phyloP scores from a whole-genome alignment of 176 grass and related monocot genomes.

The Hyparrhenia diplandra region DNA sequence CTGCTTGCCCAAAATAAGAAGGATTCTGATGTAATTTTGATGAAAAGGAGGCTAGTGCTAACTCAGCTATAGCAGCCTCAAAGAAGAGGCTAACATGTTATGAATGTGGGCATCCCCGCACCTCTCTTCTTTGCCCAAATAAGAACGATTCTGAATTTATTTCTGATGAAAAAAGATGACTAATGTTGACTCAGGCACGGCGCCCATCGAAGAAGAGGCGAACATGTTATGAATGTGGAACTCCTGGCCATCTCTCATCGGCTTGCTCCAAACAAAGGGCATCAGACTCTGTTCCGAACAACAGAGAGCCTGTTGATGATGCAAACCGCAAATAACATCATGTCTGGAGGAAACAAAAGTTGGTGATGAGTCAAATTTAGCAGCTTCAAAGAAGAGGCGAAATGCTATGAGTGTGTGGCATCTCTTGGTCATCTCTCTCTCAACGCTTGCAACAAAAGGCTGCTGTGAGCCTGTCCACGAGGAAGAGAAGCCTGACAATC shows the following conservation, averaged over 20 bases:
- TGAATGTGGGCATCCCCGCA: constrained; percentile 51
- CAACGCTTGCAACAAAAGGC: constrained; percentile 52
- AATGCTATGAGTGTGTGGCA: constrained; percentile 68
- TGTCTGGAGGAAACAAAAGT: constrained; percentile 9
- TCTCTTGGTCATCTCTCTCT: constrained; percentile 68
- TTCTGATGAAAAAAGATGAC: constrained; percentile 20
- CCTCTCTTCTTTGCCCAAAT: constrained; percentile 66
- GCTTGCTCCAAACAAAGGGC: constrained; percentile 57
- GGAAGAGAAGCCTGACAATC: background rate
- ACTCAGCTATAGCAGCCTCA: constrained; percentile 23
- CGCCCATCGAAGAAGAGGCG: constrained; percentile 53
- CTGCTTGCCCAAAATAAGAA: constrained; percentile 67
- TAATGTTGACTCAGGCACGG: constrained; percentile 14
- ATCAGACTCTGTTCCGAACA: constrained; percentile 11
- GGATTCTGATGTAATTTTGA: constrained; percentile 33
- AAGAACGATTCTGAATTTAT: constrained; percentile 20
- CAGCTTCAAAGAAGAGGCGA: constrained; percentile 57
- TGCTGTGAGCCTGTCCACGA: background rate
- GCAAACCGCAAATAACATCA: constrained; percentile 14
- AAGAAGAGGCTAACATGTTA: constrained; percentile 81
- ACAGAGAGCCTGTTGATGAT: constrained; percentile 15
- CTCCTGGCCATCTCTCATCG: constrained; percentile 70
- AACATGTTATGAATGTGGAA: constrained; percentile 73
- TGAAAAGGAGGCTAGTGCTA: constrained; percentile 25
- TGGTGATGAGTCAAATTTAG: constrained; percentile 31